phyloP scores from a whole-genome alignment of 106 monocot species.

The Agapanthus africanus region DNA sequence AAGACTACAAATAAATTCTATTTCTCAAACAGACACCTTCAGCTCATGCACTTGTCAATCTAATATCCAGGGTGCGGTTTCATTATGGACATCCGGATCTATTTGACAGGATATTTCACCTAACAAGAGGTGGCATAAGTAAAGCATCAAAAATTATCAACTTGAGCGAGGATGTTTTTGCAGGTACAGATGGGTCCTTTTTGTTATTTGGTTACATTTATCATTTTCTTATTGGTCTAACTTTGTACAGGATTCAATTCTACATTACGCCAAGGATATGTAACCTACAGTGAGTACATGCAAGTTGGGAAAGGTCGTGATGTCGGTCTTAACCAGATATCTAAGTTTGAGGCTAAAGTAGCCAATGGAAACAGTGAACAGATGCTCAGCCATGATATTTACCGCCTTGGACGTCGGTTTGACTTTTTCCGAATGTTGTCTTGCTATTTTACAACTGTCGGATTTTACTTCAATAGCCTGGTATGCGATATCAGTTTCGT shows the following conservation, averaged over 20 bases:
- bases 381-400: slow-evolving; percentile 65
- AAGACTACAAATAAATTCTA: background rate
- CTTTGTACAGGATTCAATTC: slow-evolving; percentile 71
- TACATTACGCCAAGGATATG: slow-evolving; percentile 45
- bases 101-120: slow-evolving; percentile 81
- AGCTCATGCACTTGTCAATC: background rate
- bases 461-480: slow-evolving; percentile 72
- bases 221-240: no score
- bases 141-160: slow-evolving; percentile 88
- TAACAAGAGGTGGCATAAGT: slow-evolving; percentile 80
- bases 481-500: slow-evolving; percentile 32
- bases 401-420: slow-evolving; percentile 55
- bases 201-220: background rate
- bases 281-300: slow-evolving; percentile 72
- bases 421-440: slow-evolving; percentile 83
- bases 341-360: slow-evolving; percentile 79
- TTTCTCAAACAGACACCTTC: background rate
- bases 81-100: slow-evolving; percentile 91
- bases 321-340: slow-evolving; percentile 84
- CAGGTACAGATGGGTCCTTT: slow-evolving; percentile 29
- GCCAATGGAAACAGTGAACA: slow-evolving; percentile 83
- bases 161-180: slow-evolving; percentile 86
- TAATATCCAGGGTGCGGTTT: slow-evolving; percentile 59
- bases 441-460: slow-evolving; percentile 71
- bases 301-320: slow-evolving; percentile 86